phyloP scores from a whole-genome alignment of 768 basidiomycete species.

The Kwoniella dejecticola region DNA sequence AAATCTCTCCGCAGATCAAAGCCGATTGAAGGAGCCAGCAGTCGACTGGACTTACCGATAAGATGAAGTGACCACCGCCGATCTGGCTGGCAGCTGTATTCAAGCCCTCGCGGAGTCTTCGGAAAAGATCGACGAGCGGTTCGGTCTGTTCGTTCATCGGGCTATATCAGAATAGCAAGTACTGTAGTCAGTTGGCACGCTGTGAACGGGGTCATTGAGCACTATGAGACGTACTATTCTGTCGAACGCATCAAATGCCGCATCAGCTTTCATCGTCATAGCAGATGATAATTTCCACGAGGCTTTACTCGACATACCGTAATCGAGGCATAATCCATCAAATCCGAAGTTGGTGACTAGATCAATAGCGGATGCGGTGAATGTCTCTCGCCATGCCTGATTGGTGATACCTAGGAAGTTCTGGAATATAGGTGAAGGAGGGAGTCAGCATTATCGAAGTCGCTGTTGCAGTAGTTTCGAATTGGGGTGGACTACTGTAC shows the following conservation, averaged over 20 bases:
- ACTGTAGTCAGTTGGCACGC: conserved; percentile 16
- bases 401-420: conserved; percentile 77
- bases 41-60: conserved; percentile 17
- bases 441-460: too few species aligned
- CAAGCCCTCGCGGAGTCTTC: neutral
- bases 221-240: neutral
- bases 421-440: conserved; percentile 54
- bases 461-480: too few species aligned
- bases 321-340: conserved; percentile 63
- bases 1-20: neutral
- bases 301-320: neutral
- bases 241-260: too few species aligned
- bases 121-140: conserved; percentile 7
- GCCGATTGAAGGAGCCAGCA: neutral
- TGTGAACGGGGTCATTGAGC: too few species aligned
- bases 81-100: conserved; percentile 3
- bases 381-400: conserved; percentile 66
- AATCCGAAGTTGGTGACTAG: conserved; percentile 87
- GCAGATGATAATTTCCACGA: neutral
- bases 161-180: neutral
- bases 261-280: neutral
- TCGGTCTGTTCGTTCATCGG: neutral
- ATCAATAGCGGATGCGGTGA: conserved; percentile 76
- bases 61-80: conserved; percentile 5
- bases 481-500: too few species aligned